A percentile compares a stretch with the other conserved stretches of the same genome.
phyloP scores from a whole-genome alignment of 2,329 filamentous ascomycete genomes.

The Triangularia setosa region DNA sequence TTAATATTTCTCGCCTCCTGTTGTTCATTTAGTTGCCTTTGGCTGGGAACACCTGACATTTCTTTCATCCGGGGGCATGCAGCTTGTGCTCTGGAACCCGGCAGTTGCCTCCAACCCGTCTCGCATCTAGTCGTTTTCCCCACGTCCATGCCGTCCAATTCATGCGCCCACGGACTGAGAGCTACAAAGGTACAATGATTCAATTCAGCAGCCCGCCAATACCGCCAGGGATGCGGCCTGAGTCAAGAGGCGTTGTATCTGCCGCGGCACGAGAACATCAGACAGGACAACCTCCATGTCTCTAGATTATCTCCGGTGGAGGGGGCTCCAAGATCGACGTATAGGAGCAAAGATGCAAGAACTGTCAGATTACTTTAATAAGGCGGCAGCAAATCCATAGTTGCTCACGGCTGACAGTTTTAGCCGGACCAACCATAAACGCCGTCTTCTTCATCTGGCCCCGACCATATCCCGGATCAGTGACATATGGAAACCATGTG shows the following conservation, averaged over 20 bases:
- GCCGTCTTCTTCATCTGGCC: not conserved
- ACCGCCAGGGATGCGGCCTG: not conserved
- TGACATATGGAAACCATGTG: not conserved
- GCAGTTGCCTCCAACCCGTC: not conserved
- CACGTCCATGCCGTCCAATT: not conserved
- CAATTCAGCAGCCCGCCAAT: too few relatives aligned
- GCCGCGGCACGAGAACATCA: slow-evolving; percentile 1
- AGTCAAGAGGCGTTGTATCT: slow-evolving; percentile 3
- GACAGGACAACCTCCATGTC: not conserved
- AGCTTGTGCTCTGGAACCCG: not conserved
- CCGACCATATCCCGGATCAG: slow-evolving; percentile 4
- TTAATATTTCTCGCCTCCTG: too few relatives aligned
- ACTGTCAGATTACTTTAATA: slow-evolving; percentile 11
- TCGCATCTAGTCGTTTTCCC: not conserved
- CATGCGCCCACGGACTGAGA: not conserved
- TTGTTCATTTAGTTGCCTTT: too few relatives aligned
- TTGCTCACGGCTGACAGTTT: slow-evolving; percentile 2
- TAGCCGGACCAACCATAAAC: slow-evolving; percentile 12
- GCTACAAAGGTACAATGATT: not conserved
- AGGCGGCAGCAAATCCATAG: not conserved
- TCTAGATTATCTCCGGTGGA: slow-evolving; percentile 1
- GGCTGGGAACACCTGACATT: not conserved
- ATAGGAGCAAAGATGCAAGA: slow-evolving; percentile 8
- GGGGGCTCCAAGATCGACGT: not conserved
- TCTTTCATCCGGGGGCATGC: not conserved